Evolutionary conservation across 768 basidiomycete genomes (phyloP).

Genomic region (Coprinopsis marcescibilis): DNA sequence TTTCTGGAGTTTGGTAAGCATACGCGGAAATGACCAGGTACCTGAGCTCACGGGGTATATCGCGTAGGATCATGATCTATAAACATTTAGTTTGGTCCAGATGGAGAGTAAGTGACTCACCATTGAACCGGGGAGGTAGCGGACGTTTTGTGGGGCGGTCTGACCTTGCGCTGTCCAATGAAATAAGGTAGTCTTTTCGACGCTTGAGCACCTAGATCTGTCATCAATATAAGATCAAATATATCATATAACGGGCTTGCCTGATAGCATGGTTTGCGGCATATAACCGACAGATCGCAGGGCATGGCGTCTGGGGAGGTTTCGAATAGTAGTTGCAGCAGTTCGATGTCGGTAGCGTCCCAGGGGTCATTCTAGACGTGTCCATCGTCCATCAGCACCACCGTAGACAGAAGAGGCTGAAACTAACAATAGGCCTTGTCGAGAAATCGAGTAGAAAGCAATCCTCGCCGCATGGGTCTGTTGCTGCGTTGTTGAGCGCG

Average conservation of each 20-base stretch:
- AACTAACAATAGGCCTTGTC: slow-evolving; percentile 13
- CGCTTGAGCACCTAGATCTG: slow-evolving; percentile 18
- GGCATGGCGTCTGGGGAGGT: slow-evolving; percentile 41
- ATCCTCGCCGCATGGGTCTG: slow-evolving; percentile 24
- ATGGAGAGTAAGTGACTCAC: background rate
- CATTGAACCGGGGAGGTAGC: slow-evolving; percentile 2
- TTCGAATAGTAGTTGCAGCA: slow-evolving; percentile 32
- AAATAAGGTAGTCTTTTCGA: slow-evolving; percentile 13
- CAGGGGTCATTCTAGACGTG: slow-evolving; percentile 14
- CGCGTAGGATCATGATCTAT: slow-evolving; percentile 4
- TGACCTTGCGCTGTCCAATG: background rate
- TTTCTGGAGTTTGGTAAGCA: slow-evolving; percentile 17
- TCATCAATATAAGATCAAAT: slow-evolving; percentile 17
- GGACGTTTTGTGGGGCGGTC: background rate
- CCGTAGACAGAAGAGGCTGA: background rate
- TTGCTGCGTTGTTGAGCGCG: slow-evolving; percentile 13
- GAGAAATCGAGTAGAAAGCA: slow-evolving; percentile 25
- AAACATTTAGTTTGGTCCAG: background rate
- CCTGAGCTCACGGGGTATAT: slow-evolving; percentile 11
- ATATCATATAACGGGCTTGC: slow-evolving; percentile 22
- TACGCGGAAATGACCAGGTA: background rate
- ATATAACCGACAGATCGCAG: slow-evolving; percentile 45
- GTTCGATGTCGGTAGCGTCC: slow-evolving; percentile 21
- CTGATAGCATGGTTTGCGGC: slow-evolving; percentile 42
- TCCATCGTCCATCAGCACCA: background rate